These are phyloP conservation scores for Cornus kousa DNA, from an alignment of 148 eudicot species.

Conservation along the genomic window DNA sequence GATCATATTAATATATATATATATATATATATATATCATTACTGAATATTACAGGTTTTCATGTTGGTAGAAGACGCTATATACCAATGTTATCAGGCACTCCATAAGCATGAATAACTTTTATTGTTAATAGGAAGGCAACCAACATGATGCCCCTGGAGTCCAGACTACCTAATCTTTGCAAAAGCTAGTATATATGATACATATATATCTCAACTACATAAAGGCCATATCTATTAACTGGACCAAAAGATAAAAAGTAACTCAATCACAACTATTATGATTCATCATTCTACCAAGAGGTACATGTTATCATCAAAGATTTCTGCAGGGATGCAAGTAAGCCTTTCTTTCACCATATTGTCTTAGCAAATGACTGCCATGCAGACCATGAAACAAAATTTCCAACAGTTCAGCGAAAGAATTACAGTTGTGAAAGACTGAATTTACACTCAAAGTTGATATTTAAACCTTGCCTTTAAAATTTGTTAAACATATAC, in stretches of 20 bases:
- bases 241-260: not conserved
- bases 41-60: not conserved
- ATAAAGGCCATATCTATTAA: not conserved
- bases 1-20: not conserved
- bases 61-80: not conserved
- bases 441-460: too few relatives aligned
- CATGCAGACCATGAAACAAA: not conserved
- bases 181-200: not conserved
- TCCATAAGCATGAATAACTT: too few relatives aligned
- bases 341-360: not conserved
- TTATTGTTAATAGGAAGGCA: not conserved
- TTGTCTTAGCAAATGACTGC: not conserved
- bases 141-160: not conserved
- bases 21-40: not conserved
- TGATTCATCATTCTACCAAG: not conserved
- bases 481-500: not conserved
- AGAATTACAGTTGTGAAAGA: too few relatives aligned
- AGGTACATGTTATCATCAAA: not conserved
- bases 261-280: not conserved
- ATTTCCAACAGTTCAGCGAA: not conserved
- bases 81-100: too few relatives aligned
- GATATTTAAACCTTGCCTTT: not conserved
- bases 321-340: not conserved
- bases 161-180: not conserved
- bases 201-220: too few relatives aligned